Base-by-base conservation (phyloP, 1,139 yeast genomes). In the Hyphopichia fennica region DNA sequence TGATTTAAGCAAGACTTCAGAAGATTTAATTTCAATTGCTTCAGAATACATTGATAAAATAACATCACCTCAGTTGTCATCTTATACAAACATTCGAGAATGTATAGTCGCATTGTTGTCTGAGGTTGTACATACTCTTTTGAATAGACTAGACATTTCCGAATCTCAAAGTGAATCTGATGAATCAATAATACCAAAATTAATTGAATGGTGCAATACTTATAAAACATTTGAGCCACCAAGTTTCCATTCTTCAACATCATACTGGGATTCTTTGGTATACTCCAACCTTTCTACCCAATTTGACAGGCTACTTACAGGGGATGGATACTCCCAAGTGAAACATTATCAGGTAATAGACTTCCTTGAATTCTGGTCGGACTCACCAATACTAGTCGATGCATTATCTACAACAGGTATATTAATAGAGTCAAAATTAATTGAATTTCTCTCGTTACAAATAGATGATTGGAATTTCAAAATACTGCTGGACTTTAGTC, bases 371-470 rank as follows among this genome's bases (percentile, higher is more conserved):
- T 38, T 43, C 11, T 54, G 58, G 57, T 14, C 50, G 11, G 48
- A 46, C 7, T 39, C 53, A 2, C 52, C 58, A 1, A 43, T 57
- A 0, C 43, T 57, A 23, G 37, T 55, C 2, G 43, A 53, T 34
- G 45, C 48, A 2, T 45, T 50, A n/a, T 20, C 43, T 13, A 36
- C 51, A 4, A 37, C 62, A 4, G 27, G 27, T 3, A 3, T 14
- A 2, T 13, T 33, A 14, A 13, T n/a, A 8, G n/a, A n/a, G 4
- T 3, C 27, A 3, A 13, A 18, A n/a, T 4, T 33, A n/a, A 8
- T n/a, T 3, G 10, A 9, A 3, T 33, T 33, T 13, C 35, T 33
- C 13, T 13, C 16, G 17, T 2, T 3, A 6, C 27, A 33, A 14
- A 5, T 19, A 10, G 4, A 20, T 4, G 16, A 4, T 4, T 33